These are phyloP conservation scores for Leucocoprinus sp. DNA, from an alignment of 768 basidiomycete species.

Conservation along the genomic window DNA sequence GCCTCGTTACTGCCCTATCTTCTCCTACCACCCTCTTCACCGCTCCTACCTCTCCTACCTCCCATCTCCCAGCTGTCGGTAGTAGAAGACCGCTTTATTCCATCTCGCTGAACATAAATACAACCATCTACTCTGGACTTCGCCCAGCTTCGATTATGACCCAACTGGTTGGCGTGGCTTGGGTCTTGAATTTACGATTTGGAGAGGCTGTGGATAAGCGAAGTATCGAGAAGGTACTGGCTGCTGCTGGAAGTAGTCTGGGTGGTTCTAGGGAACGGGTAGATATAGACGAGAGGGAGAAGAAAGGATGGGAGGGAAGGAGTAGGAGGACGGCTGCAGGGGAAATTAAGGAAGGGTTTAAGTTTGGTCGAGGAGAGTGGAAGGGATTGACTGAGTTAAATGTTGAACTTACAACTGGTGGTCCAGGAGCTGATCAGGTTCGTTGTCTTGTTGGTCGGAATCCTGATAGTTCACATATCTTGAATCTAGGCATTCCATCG, in stretches of 20 bases:
- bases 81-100: conserved; percentile 22
- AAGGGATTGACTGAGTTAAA: conserved; percentile 21
- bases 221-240: conserved; percentile 37
- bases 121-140: conserved; percentile 37
- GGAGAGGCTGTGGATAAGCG: conserved; percentile 32
- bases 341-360: conserved; percentile 5
- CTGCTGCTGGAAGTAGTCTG: conserved; percentile 30
- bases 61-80: conserved; percentile 7
- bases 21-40: conserved; percentile 12
- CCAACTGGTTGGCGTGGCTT: conserved; percentile 23
- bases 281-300: neutral
- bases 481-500: conserved; percentile 29
- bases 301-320: conserved; percentile 8
- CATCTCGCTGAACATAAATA: conserved; percentile 32
- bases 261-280: conserved; percentile 13
- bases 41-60: neutral
- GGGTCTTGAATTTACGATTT: conserved; percentile 27
- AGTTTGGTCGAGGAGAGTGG: conserved; percentile 15
- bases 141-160: conserved; percentile 34
- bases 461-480: neutral
- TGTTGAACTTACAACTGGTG: conserved; percentile 20
- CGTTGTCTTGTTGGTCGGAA: conserved; percentile 11
- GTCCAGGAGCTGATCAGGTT: conserved; percentile 27
- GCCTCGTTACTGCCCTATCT: conserved; percentile 22
- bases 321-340: neutral